Conservation (phyloP, 371 early-diverging fungal genomes). For the Mortierella sp. region DNA sequence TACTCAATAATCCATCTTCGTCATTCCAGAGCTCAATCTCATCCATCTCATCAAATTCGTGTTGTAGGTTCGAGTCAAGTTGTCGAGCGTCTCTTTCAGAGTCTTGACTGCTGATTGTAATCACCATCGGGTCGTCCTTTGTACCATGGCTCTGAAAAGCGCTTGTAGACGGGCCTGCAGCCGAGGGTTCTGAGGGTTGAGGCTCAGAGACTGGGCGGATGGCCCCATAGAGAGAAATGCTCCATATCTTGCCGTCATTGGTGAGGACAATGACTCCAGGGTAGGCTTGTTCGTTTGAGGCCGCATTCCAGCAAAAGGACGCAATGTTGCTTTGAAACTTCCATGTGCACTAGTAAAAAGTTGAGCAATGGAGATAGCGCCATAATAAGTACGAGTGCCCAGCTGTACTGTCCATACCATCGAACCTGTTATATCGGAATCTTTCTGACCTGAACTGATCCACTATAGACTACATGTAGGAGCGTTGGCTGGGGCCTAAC, state of each 20-base stretch:
- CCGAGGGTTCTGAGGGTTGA: no score
- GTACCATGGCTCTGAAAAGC: no score
- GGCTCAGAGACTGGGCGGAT: no score
- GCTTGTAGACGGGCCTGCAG: no score
- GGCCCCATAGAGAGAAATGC: no score
- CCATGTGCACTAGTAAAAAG: constrained; percentile 18
- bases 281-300: background rate
- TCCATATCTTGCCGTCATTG: constrained; percentile 20
- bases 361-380: no score
- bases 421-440: no score
- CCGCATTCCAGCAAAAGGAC: constrained; percentile 23
- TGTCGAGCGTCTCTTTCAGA: constrained; percentile 5
- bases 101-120: constrained; percentile 27
- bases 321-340: constrained; percentile 26
- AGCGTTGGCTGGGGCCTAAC: no score
- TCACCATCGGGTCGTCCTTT: background rate
- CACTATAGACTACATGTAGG: no score
- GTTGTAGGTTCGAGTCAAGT: background rate
- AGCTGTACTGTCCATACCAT: no score
- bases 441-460: no score
- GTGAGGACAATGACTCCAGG: constrained; percentile 17
- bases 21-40: constrained; percentile 49
- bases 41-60: constrained; percentile 7
- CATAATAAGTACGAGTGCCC: no score
- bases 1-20: constrained; percentile 28